These are phyloP conservation scores for Starmera quercuum DNA, from an alignment of 805 yeast genomes.

Conservation along the genomic window DNA sequence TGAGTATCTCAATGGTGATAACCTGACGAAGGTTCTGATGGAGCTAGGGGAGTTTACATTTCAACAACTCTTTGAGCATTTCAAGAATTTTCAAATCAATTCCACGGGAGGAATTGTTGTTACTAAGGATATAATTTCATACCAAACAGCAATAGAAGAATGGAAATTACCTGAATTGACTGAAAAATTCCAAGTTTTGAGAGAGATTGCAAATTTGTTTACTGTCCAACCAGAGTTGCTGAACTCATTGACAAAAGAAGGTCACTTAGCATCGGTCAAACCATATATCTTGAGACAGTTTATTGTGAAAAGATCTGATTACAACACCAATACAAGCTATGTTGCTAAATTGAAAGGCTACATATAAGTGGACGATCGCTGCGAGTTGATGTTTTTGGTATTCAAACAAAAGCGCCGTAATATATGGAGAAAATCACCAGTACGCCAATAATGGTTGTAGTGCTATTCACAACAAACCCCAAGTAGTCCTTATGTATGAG, in stretches of 20 bases:
- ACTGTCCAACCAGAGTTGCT: slow-evolving; percentile 78
- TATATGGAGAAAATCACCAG: slow-evolving; percentile 11
- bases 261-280: slow-evolving; percentile 62
- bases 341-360: slow-evolving; percentile 10
- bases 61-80: slow-evolving; percentile 57
- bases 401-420: slow-evolving; percentile 12
- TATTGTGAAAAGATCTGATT: slow-evolving; percentile 64
- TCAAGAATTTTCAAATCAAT: slow-evolving; percentile 66
- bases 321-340: slow-evolving; percentile 35
- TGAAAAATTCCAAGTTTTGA: slow-evolving; percentile 58
- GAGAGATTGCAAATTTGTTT: slow-evolving; percentile 78
- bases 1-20: slow-evolving; percentile 33
- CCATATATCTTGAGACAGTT: slow-evolving; percentile 57
- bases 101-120: slow-evolving; percentile 77
- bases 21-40: slow-evolving; percentile 41
- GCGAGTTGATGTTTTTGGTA: background rate
- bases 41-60: slow-evolving; percentile 55
- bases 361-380: background rate
- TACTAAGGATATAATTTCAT: slow-evolving; percentile 75
- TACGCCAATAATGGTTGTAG: slow-evolving; percentile 7
- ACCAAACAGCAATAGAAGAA: slow-evolving; percentile 57
- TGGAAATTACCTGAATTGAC: slow-evolving; percentile 59
- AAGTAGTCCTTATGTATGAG: slow-evolving; percentile 7
- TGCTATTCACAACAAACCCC: slow-evolving; percentile 7
- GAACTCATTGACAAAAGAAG: slow-evolving; percentile 73